Evolutionary conservation across 2,329 filamentous ascomycete genomes (phyloP), one percentile per base, ranked within the genome.

Genomic region (Ciborinia camelliae): DNA sequence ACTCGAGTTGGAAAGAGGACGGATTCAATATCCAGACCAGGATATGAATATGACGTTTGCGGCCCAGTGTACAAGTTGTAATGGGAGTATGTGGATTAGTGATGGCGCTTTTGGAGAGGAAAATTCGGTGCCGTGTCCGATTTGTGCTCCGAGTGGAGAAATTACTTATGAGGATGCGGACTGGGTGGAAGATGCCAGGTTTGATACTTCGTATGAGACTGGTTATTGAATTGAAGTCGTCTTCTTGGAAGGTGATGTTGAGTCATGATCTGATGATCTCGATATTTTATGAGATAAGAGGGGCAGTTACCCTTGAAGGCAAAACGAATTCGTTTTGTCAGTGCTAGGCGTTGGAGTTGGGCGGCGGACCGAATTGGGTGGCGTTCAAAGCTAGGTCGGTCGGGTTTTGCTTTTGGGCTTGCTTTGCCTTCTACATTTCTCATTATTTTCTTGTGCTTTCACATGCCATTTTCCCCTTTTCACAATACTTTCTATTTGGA

Each of bases 61-160:
- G 23, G 28, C 41, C 1, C 55, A 35, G 41, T 59, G 55, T 23
- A 48, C 41, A 3, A 37, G 41, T 26, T 59, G 55, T 8, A 47
- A 59, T 47, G 55, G 41, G 41, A 47, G 41, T 18, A 35, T 20
- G 41, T 47, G 43, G 41, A 26, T 59, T 32, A 23, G 7, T 4
- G 41, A 48, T 35, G 9, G 2, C 7, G 55, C 23, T 6, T 59
- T 47, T 26, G 41, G 41, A 18, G 55, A 47, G 41, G 30, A 6
- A 26, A 18, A 23, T 18, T 59, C 28, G 14, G 41, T 59, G n/a
- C 55, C 30, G 9, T 59, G 55, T 48, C 55, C 55, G n/a, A 59
- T 59, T 47, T 59, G 55, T 18, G 14, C 47, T 41, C 55, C 41
- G 8, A 59, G 41, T 35, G 55, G 30, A 15, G 55, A 48, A 23